Percentiles rank a stretch among this genome's conserved stretches.
phyloP scores from a whole-genome alignment of 2,329 filamentous ascomycete genomes.

The Aureobasidium vineae region DNA sequence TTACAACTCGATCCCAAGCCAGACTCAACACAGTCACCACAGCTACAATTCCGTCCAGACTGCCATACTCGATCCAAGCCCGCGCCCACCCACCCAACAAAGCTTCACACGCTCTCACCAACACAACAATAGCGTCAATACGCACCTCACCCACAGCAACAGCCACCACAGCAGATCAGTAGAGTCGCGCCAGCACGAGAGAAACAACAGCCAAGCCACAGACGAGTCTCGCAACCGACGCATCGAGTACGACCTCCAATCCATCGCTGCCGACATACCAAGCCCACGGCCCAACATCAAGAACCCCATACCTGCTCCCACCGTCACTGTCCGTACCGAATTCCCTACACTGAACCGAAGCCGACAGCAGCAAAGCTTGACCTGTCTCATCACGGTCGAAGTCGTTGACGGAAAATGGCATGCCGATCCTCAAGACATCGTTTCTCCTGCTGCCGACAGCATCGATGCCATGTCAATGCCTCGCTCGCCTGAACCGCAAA shows the following conservation, averaged over 20 bases:
- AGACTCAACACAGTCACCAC: not conserved
- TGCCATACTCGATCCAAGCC: constrained; percentile 12
- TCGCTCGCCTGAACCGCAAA: constrained; percentile 21
- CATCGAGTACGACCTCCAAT: constrained; percentile 94
- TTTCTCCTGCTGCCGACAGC: constrained; percentile 44
- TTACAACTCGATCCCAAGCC: constrained; percentile 6
- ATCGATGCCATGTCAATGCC: constrained; percentile 19
- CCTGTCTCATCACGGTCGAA: constrained; percentile 90
- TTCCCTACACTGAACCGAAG: constrained; percentile 92
- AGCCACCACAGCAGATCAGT: constrained; percentile 4
- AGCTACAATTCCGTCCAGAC: constrained; percentile 16
- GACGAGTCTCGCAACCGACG: constrained; percentile 70
- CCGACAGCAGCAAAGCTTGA: constrained; percentile 90
- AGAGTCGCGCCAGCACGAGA: constrained; percentile 54
- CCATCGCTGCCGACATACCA: constrained; percentile 83
- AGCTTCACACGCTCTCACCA: constrained; percentile 18
- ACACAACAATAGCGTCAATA: constrained; percentile 18
- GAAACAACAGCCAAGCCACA: constrained; percentile 76
- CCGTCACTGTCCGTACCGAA: constrained; percentile 92
- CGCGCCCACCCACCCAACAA: constrained; percentile 14
- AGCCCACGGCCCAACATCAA: constrained; percentile 68
- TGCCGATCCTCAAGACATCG: constrained; percentile 76
- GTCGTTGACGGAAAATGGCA: constrained; percentile 91
- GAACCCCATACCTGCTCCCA: constrained; percentile 86
- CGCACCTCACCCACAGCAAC: constrained; percentile 2